These are phyloP conservation scores for Pseudogymnoascus sp. DNA, from an alignment of 2,329 filamentous ascomycete genomes.

Conservation along the genomic window DNA sequence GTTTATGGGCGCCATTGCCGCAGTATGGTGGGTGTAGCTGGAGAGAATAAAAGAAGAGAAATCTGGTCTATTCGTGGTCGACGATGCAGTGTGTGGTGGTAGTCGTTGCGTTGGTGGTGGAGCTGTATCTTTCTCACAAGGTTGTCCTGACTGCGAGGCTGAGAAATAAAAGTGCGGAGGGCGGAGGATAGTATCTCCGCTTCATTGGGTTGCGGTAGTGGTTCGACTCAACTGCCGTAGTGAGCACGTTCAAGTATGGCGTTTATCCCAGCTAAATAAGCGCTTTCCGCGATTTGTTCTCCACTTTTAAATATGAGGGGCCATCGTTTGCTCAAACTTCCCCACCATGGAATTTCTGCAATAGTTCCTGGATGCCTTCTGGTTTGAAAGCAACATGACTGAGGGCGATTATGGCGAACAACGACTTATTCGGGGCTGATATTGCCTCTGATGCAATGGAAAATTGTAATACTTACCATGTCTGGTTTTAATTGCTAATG, in stretches of 20 bases:
- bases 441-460: background rate
- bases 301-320: conserved; percentile 6
- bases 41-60: background rate
- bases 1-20: background rate
- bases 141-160: conserved; percentile 1
- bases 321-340: conserved; percentile 5
- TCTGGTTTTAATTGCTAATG: background rate
- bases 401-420: background rate
- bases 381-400: conserved; percentile 2
- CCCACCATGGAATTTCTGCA: conserved; percentile 7
- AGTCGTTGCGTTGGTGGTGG: background rate
- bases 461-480: background rate
- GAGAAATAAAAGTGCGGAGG: conserved; percentile 3
- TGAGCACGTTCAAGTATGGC: background rate
- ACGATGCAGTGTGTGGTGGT: background rate
- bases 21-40: background rate
- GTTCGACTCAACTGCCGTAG: background rate
- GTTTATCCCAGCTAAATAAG: conserved; percentile 1
- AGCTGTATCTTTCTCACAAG: conserved; percentile 1
- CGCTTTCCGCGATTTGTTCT: background rate
- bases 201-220: background rate
- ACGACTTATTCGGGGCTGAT: background rate
- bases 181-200: background rate
- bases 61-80: background rate
- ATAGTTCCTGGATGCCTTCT: conserved; percentile 2